Conservation (phyloP, 2,329 filamentous ascomycete genomes). For the Ceratocystis variospora region DNA sequence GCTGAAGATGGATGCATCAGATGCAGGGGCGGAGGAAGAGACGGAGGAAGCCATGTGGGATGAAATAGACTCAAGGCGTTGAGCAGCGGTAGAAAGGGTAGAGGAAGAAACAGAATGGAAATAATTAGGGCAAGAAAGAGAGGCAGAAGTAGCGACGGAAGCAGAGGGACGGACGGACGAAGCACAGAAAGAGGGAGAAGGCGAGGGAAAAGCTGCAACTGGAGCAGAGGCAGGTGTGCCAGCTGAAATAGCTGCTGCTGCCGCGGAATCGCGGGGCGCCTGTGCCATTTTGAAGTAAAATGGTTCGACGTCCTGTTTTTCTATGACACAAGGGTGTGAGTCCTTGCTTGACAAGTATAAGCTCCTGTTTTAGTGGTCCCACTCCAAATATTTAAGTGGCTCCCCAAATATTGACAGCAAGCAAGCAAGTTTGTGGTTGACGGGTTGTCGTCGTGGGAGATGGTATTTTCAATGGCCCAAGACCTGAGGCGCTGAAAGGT, state of each 20-base stretch:
- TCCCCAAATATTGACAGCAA: not conserved
- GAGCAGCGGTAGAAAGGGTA: constrained; percentile 23
- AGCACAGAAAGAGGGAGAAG: not conserved
- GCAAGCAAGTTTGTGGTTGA: no score
- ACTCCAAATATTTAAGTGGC: not conserved
- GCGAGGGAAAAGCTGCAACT: not conserved
- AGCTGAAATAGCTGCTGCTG: constrained; percentile 22
- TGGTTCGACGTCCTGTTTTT: not conserved
- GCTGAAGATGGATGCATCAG: constrained; percentile 51
- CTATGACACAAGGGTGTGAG: constrained; percentile 11
- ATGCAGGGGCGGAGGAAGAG: constrained; percentile 23
- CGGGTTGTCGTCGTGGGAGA: not conserved
- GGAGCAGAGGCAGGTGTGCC: not conserved
- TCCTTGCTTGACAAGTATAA: constrained; percentile 10
- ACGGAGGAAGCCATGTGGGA: constrained; percentile 39
- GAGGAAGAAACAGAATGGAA: constrained; percentile 22
- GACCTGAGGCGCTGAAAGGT: not conserved
- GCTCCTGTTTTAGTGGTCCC: constrained; percentile 1
- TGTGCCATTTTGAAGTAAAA: constrained; percentile 18
- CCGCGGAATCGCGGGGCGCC: constrained; percentile 18
- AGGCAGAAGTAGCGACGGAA: not conserved
- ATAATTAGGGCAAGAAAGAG: constrained; percentile 22
- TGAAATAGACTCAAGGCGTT: constrained; percentile 46
- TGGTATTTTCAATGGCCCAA: not conserved
- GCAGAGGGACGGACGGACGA: not conserved